phyloP scores from a whole-genome alignment of 768 basidiomycete genomes.

The Leccinum pellstonianum region DNA sequence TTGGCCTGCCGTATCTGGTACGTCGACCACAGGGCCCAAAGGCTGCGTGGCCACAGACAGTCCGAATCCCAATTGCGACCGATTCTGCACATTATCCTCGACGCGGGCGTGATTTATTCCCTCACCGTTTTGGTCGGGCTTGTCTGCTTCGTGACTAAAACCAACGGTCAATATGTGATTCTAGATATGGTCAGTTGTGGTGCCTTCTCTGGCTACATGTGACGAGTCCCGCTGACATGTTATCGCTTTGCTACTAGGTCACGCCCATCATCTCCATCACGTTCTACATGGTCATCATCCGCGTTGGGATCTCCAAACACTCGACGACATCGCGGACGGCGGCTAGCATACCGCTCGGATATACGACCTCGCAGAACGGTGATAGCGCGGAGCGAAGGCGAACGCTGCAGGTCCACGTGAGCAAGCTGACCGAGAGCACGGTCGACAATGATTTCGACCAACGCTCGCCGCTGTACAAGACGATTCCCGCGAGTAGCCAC shows the following conservation, averaged over 20 bases:
- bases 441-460: neutral
- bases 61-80: conserved; percentile 1
- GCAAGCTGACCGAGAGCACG: neutral
- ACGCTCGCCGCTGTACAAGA: neutral
- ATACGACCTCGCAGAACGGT: too few species aligned
- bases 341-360: neutral
- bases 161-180: too few species aligned
- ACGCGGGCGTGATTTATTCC: too few species aligned
- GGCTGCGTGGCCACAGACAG: neutral
- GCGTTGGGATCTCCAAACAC: conserved; percentile 2
- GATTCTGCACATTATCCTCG: neutral
- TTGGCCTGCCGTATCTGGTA: neutral
- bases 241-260: too few species aligned
- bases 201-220: too few species aligned
- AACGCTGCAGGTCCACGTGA: neutral
- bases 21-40: neutral
- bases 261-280: conserved; percentile 15
- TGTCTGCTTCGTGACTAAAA: too few species aligned
- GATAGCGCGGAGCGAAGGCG: neutral
- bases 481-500: neutral
- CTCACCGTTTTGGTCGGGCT: too few species aligned
- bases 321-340: neutral
- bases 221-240: too few species aligned
- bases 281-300: conserved; percentile 21
- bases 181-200: too few species aligned